Evolutionary conservation across 768 basidiomycete species (phyloP).

Genomic region (Suillus weaverae): DNA sequence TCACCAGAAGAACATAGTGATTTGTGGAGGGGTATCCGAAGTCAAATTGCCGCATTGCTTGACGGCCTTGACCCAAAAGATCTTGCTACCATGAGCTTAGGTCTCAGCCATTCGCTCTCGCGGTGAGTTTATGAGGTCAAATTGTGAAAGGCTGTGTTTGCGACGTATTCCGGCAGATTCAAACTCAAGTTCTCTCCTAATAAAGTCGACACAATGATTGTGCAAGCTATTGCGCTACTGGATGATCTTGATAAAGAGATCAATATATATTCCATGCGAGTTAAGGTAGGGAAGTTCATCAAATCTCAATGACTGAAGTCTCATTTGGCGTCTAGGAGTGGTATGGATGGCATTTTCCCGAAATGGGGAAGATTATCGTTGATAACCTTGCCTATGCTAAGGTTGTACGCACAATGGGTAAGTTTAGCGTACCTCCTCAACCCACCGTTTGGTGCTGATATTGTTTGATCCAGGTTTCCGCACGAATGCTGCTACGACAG

Average conservation of each 20-base stretch:
- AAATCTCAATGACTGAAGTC: not conserved
- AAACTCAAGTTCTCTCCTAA: slow-evolving; percentile 99
- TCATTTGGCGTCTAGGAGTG: slow-evolving; percentile 69
- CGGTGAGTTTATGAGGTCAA: slow-evolving; percentile 50
- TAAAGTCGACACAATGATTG: slow-evolving; percentile 99
- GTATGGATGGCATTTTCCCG: slow-evolving; percentile 99
- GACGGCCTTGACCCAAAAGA: slow-evolving; percentile 93
- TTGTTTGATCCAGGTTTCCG: slow-evolving; percentile 69
- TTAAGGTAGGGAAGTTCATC: slow-evolving; percentile 66
- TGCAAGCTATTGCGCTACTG: slow-evolving; percentile 95
- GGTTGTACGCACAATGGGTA: slow-evolving; percentile 88
- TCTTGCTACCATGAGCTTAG: slow-evolving; percentile 95
- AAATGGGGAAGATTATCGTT: slow-evolving; percentile 97
- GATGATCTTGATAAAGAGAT: slow-evolving; percentile 99
- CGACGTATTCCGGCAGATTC: slow-evolving; percentile 54
- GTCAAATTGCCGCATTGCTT: slow-evolving; percentile 81
- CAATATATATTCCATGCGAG: slow-evolving; percentile 99
- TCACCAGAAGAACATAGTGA: slow-evolving; percentile 63
- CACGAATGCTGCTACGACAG: slow-evolving; percentile 85
- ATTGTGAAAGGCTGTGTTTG: slow-evolving; percentile 10
- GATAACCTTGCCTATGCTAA: slow-evolving; percentile 98
- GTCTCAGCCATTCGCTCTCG: slow-evolving; percentile 95
- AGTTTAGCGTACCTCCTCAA: slow-evolving; percentile 17
- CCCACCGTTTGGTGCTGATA: not conserved
- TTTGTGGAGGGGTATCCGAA: slow-evolving; percentile 93